These are phyloP conservation scores for Takakia lepidozioides DNA, from an alignment of 225 moss, liverwort and hornwort species.

Conservation along the genomic window DNA sequence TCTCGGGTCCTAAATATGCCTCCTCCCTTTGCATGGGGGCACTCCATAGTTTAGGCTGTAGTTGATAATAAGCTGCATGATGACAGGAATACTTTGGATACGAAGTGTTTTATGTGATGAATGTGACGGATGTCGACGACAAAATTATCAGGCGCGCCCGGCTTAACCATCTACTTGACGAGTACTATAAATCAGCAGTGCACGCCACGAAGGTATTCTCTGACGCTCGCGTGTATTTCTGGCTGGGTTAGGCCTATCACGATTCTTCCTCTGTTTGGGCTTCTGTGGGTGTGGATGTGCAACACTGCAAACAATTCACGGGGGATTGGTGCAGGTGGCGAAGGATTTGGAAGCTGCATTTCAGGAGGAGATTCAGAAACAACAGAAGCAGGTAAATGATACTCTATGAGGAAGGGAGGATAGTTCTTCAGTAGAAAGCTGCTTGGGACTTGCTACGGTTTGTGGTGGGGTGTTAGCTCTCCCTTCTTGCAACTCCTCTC, in stretches of 20 bases:
- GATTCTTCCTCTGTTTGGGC: too few relatives aligned
- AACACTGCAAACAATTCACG: neutral
- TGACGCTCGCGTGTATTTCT: too few relatives aligned
- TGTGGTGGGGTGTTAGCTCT: too few relatives aligned
- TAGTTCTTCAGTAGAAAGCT: too few relatives aligned
- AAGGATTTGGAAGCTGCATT: constrained; percentile 40
- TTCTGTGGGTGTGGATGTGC: neutral
- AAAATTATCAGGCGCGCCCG: constrained; percentile 84
- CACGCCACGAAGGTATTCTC: constrained; percentile 42
- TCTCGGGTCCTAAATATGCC: too few relatives aligned
- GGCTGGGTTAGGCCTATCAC: too few relatives aligned
- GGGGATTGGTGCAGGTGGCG: constrained; percentile 37
- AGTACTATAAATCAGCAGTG: constrained; percentile 36
- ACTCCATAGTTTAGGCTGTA: too few relatives aligned
- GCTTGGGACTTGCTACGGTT: too few relatives aligned
- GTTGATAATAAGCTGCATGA: too few relatives aligned
- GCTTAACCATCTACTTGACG: constrained; percentile 63
- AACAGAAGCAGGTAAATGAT: constrained; percentile 46
- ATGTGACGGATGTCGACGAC: constrained; percentile 91
- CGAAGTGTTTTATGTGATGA: constrained; percentile 77
- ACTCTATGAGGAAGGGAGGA: too few relatives aligned
- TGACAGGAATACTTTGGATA: constrained; percentile 90
- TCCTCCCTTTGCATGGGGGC: too few relatives aligned
- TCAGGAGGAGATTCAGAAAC: constrained; percentile 48
- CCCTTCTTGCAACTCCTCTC: too few relatives aligned